Evolutionary conservation across 495 filamentous ascomycete genomes (phyloP).

Genomic region (Penicillium psychrofluorescens): DNA sequence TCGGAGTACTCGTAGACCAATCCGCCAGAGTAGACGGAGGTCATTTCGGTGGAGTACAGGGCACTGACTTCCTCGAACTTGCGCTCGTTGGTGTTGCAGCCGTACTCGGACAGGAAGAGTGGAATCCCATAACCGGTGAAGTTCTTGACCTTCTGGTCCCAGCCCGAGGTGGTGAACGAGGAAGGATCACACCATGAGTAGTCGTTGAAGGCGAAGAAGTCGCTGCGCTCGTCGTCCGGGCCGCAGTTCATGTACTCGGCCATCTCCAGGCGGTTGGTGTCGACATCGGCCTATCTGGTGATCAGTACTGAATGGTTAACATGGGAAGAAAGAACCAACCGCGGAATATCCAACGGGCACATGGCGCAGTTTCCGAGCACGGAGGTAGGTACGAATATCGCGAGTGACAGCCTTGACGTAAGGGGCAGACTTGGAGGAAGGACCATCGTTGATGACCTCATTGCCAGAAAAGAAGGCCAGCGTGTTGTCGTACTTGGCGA

Average conservation of each 20-base stretch:
- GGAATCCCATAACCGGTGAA: conserved; percentile 87
- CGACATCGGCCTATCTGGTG: conserved; percentile 50
- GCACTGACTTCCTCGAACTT: conserved; percentile 73
- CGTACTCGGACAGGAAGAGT: conserved; percentile 93
- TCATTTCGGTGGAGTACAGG: conserved; percentile 82
- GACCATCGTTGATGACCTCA: conserved; percentile 85
- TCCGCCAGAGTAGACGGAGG: conserved; percentile 86
- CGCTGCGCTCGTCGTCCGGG: conserved; percentile 71
- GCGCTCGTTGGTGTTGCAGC: conserved; percentile 75
- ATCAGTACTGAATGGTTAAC: conserved; percentile 22
- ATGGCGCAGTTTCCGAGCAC: conserved; percentile 60
- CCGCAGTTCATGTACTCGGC: conserved; percentile 95
- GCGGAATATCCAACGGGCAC: conserved; percentile 94
- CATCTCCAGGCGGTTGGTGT: conserved; percentile 81
- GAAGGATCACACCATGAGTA: conserved; percentile 95
- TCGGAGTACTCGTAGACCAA: conserved; percentile 92
- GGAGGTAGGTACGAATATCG: conserved; percentile 85
- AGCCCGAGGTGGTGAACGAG: conserved; percentile 68
- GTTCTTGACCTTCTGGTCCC: conserved; percentile 86
- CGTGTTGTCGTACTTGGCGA: conserved; percentile 81
- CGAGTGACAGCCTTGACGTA: conserved; percentile 92
- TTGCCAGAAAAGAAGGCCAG: conserved; percentile 96
- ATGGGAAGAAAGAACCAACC: conserved; percentile 10
- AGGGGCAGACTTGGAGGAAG: conserved; percentile 66
- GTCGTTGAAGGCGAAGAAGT: conserved; percentile 98